Evolutionary conservation across 306 rosid genomes (phyloP).

Genomic region (Fagus sylvatica): DNA sequence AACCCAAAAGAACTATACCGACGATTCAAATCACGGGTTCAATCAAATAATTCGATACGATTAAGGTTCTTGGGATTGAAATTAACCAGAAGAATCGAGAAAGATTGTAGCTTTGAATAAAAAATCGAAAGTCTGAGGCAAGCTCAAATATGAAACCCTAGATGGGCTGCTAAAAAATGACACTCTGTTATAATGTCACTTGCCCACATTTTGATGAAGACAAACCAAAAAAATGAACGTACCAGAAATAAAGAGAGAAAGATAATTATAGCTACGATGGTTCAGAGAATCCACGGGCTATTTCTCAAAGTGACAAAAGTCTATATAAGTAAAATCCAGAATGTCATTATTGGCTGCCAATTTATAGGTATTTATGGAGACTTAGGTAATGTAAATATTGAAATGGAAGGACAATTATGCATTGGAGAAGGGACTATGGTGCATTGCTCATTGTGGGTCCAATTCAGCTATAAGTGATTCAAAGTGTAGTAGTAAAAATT

Average conservation of each 20-base stretch:
- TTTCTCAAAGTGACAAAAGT: neutral
- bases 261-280: neutral
- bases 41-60: conserved; percentile 1
- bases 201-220: neutral
- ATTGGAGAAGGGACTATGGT: neutral
- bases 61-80: neutral
- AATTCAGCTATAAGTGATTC: too few relatives aligned
- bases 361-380: conserved; percentile 35
- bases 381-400: neutral
- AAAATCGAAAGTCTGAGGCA: neutral
- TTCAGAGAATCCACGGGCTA: conserved; percentile 27
- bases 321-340: neutral
- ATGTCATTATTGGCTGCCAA: neutral
- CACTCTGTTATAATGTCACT: too few relatives aligned
- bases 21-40: neutral
- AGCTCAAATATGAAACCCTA: conserved; percentile 33
- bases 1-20: conserved; percentile 1
- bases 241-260: conserved; percentile 25
- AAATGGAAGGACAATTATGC: neutral
- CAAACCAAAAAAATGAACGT: conserved; percentile 2
- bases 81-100: neutral
- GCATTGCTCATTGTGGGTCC: too few relatives aligned
- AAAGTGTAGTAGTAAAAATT: too few relatives aligned
- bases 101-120: neutral
- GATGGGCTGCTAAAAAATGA: neutral